Conservation (phyloP, 176 grass and related monocot species). For the Rhynchospora tenuis region DNA sequence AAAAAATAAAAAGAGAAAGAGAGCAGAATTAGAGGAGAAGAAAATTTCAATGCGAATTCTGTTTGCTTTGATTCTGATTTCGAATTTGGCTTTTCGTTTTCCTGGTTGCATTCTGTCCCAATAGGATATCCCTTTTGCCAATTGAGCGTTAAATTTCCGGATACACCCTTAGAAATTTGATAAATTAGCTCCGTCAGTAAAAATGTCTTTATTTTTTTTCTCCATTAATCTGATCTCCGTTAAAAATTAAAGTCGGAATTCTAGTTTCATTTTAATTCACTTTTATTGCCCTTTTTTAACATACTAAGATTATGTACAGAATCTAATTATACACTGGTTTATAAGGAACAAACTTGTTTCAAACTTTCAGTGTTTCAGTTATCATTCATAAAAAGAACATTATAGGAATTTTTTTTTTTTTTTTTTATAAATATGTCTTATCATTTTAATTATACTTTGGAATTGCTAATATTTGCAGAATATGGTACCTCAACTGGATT, state of each 20-base stretch:
- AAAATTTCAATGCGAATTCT: background rate
- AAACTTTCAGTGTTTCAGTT: background rate
- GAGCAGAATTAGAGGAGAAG: background rate
- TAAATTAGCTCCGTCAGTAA: background rate
- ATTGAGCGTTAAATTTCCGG: background rate
- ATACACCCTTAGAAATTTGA: background rate
- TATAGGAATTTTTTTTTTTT: background rate
- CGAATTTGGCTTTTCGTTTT: background rate
- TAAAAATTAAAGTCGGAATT: background rate
- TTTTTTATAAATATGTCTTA: background rate
- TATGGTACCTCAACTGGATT: slow-evolving; percentile 66
- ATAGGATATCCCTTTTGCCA: background rate
- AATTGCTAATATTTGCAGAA: slow-evolving; percentile 33
- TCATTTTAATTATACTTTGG: background rate
- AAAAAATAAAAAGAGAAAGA: background rate
- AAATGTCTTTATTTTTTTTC: background rate
- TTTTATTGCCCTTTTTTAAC: background rate
- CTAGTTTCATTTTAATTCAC: background rate
- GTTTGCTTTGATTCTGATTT: background rate
- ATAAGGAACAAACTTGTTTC: background rate
- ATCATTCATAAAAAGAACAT: background rate
- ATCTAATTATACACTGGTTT: background rate
- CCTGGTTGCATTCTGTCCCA: background rate
- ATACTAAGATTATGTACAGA: background rate
- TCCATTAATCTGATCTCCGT: background rate